These are phyloP conservation scores for Russula earlei DNA, from an alignment of 768 basidiomycete species.

Conservation along the genomic window DNA sequence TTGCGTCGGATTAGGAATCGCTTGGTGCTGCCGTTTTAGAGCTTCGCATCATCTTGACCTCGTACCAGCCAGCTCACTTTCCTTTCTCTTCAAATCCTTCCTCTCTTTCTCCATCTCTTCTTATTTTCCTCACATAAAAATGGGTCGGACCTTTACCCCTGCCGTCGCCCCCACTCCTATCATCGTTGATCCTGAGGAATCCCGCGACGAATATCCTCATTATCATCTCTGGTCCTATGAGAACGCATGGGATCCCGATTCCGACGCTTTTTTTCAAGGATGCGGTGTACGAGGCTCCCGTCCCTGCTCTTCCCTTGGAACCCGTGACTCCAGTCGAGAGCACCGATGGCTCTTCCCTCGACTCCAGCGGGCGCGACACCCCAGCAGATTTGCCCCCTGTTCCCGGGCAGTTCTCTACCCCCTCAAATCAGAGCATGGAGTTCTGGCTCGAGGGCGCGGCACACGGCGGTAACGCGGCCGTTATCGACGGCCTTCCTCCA, in stretches of 20 bases:
- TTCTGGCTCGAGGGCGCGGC: conserved; percentile 8
- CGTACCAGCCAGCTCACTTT: conserved; percentile 6
- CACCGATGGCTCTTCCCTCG: conserved; percentile 13
- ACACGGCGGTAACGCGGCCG: not conserved
- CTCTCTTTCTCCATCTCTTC: not conserved
- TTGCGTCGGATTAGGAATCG: not conserved
- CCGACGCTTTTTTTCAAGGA: conserved; percentile 21
- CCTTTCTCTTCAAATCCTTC: conserved; percentile 8
- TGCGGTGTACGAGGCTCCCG: conserved; percentile 17
- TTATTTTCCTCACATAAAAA: conserved; percentile 9
- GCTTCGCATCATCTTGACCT: not conserved
- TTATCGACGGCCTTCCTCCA: not conserved
- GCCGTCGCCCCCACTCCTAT: not conserved
- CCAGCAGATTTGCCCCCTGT: conserved; percentile 11
- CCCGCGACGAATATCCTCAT: conserved; percentile 5
- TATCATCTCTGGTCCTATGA: conserved; percentile 19
- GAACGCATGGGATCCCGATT: conserved; percentile 21
- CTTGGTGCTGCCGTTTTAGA: no score
- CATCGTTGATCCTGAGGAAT: conserved; percentile 13
- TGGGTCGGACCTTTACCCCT: conserved; percentile 18
- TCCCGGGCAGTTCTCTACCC: not conserved
- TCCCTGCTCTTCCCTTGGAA: conserved; percentile 13
- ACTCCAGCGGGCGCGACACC: conserved; percentile 17
- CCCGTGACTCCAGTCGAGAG: conserved; percentile 13
- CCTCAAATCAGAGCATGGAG: not conserved